Evolutionary conservation across 78 protist species (phyloP).

Genomic region (Dictyostelium purpureum): DNA sequence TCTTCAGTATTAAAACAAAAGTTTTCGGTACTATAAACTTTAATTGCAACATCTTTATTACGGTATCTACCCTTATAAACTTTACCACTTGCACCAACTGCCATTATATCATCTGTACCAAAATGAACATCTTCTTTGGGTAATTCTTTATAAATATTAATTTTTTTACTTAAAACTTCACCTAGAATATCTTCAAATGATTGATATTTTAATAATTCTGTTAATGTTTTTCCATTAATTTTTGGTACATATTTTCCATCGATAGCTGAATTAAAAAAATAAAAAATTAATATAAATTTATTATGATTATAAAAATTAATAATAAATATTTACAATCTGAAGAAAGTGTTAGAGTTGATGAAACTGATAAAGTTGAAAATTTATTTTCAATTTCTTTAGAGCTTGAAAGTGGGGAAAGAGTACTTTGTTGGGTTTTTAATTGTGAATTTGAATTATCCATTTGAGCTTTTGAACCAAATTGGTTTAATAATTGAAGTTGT

Average conservation of each 20-base stretch:
- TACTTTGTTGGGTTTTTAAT: neutral
- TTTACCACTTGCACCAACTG: constrained; percentile 77
- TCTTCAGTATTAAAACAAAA: constrained; percentile 60
- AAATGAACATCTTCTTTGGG: neutral
- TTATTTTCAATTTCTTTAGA: neutral
- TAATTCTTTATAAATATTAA: constrained; percentile 64
- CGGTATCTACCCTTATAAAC: constrained; percentile 54
- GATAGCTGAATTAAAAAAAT: neutral
- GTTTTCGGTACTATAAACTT: constrained; percentile 55
- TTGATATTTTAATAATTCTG: constrained; percentile 26
- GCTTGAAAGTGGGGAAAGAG: neutral
- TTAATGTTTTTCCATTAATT: constrained; percentile 55
- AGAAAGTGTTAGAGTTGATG: neutral
- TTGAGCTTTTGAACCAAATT: neutral
- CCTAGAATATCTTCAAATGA: constrained; percentile 60
- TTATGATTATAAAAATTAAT: neutral
- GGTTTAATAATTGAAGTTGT: constrained; percentile 11
- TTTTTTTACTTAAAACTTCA: constrained; percentile 23
- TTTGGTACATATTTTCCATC: constrained; percentile 57
- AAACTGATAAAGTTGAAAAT: neutral
- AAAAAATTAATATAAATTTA: neutral
- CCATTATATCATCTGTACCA: constrained; percentile 66
- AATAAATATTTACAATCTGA: neutral
- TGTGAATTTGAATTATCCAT: neutral
- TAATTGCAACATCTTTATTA: constrained; percentile 78